Evolutionary conservation across 176 grass and related monocot species (phyloP).

Genomic region (Carex parvula): DNA sequence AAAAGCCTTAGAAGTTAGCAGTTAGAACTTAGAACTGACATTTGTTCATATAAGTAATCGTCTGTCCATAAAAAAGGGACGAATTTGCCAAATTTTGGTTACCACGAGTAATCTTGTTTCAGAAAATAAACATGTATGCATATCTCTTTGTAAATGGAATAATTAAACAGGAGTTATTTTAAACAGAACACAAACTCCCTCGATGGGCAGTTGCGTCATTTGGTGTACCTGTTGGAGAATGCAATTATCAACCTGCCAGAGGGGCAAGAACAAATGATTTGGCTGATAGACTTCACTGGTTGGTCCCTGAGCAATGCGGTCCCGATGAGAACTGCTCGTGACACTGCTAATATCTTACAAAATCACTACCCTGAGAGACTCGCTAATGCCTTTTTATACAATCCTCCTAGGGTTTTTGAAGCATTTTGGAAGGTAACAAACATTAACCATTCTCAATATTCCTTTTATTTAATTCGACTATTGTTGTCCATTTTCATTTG

Average conservation of each 20-base stretch:
- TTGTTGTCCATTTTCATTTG: not conserved
- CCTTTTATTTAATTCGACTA: not conserved
- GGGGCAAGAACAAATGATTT: constrained; percentile 75
- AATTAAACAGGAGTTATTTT: not conserved
- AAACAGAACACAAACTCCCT: constrained; percentile 73
- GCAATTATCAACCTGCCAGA: constrained; percentile 59
- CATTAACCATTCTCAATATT: not conserved
- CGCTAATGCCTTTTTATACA: constrained; percentile 55
- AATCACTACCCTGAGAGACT: constrained; percentile 91
- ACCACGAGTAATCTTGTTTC: not conserved
- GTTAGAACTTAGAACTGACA: too few relatives aligned
- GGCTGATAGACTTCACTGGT: constrained; percentile 87
- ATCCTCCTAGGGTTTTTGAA: constrained; percentile 82
- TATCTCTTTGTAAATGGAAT: not conserved
- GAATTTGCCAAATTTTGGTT: not conserved
- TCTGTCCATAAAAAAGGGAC: not conserved
- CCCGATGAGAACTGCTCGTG: constrained; percentile 68
- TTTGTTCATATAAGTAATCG: not conserved
- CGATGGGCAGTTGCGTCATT: constrained; percentile 51
- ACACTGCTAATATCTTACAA: constrained; percentile 54
- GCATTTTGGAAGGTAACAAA: constrained; percentile 64
- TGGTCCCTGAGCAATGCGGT: constrained; percentile 63
- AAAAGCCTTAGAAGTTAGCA: not conserved
- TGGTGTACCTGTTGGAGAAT: constrained; percentile 82
- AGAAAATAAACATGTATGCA: not conserved